Evolutionary conservation across 495 filamentous ascomycete species (phyloP), one percentile per base, ranked within the genome.

Genomic region (Annulohypoxylon bovei): DNA sequence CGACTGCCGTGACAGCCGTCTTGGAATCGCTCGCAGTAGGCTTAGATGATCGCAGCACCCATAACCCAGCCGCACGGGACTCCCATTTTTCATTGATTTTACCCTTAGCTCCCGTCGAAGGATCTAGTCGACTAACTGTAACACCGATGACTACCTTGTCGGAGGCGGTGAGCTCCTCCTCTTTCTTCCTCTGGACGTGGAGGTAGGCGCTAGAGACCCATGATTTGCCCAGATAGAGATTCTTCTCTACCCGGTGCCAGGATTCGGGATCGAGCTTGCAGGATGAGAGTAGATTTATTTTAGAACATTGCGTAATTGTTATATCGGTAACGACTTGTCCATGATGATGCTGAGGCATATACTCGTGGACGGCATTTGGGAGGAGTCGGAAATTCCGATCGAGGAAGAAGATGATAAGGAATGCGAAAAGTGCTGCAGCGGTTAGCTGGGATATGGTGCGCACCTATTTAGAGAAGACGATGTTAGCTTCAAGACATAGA

Each of bases 171-270:
- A 98, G 84, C 42, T 98, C 94, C 75, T 95, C 91, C 80, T 98
- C 95, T 70, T 89, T 89, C 87, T 94, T 97, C 39, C 93, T 84
- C 76, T 93, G 85, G 61, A 98, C 87, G 75, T 95, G 90, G 28
- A 99, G 76, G 78, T 91, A 98, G 53, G 94, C 96, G 75, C 86
- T 90, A 39, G 87, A 89, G 46, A 93, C 81, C 87, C 91, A 92
- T 53, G 87, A 85, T 42, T 85, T 85, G 64, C 85, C 86, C 16
- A 99, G 85, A 78, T 94, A 95, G 1, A 99, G 86, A 75, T 99
- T 94, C 81, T 98, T 99, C 61, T 97, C 92, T 66, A 98, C 82
- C 57, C 92, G 89, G 65, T 91, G 87, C 95, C 95, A 99, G 62
- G 83, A 75, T 44, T 86, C 80, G n/a, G 87, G 77, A 77, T 94